phyloP scores from a whole-genome alignment of 139 green algal genomes.

The Coelastrella sp. region DNA sequence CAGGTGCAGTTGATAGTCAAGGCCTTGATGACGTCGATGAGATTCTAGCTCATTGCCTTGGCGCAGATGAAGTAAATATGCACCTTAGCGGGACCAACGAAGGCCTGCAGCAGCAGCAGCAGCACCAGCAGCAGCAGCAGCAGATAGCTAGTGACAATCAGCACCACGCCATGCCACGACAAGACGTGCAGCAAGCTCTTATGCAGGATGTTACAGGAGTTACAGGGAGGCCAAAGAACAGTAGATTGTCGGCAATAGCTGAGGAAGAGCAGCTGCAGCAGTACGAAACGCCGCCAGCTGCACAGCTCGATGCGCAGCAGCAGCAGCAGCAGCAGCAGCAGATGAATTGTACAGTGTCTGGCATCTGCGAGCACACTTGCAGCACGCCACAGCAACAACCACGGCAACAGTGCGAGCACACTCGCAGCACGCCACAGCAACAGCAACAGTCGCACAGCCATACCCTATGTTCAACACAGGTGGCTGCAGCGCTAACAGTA shows the following conservation, averaged over 20 bases:
- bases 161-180: no score
- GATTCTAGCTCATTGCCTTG: no score
- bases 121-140: no score
- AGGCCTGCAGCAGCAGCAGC: not conserved
- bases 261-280: not conserved
- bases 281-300: not conserved
- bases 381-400: no score
- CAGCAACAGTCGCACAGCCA: slow-evolving; percentile 22
- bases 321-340: not conserved
- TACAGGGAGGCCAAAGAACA: not conserved
- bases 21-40: no score
- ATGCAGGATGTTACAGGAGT: not conserved
- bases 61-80: not conserved
- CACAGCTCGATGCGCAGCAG: not conserved
- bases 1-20: no score
- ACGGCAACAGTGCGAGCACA: no score
- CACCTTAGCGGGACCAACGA: not conserved
- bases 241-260: not conserved
- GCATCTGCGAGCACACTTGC: no score
- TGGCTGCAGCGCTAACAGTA: not conserved
- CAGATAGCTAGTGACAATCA: not conserved
- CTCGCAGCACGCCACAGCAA: not conserved
- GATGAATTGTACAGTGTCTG: no score
- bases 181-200: not conserved
- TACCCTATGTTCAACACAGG: no score